phyloP scores from a whole-genome alignment of 495 filamentous ascomycete genomes.

The Neurospora sp. region DNA sequence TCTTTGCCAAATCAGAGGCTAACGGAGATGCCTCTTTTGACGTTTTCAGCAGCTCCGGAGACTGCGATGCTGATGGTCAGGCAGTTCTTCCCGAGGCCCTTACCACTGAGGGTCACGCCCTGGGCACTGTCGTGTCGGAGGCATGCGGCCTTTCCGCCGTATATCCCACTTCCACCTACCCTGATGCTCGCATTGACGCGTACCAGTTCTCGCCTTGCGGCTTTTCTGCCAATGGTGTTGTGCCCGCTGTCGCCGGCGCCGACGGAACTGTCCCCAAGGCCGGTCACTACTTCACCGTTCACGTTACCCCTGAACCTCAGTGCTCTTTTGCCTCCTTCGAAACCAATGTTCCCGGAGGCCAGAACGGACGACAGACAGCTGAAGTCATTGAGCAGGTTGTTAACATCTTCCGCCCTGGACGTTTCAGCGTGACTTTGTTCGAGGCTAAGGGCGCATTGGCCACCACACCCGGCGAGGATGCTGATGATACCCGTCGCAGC shows the following conservation, averaged over 20 bases:
- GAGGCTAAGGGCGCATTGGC: slow-evolving; percentile 60
- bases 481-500: slow-evolving; percentile 33
- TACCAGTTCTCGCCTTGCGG: slow-evolving; percentile 97
- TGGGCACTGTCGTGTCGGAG: slow-evolving; percentile 89
- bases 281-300: slow-evolving; percentile 96
- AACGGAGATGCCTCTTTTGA: slow-evolving; percentile 52
- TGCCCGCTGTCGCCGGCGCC: slow-evolving; percentile 47
- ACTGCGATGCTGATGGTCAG: slow-evolving; percentile 37
- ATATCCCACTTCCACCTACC: slow-evolving; percentile 78
- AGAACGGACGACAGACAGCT: slow-evolving; percentile 77
- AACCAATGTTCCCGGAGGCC: slow-evolving; percentile 90
- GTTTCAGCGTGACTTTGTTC: slow-evolving; percentile 95
- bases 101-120: slow-evolving; percentile 85
- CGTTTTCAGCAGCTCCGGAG: slow-evolving; percentile 65
- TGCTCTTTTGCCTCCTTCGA: slow-evolving; percentile 99
- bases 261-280: slow-evolving; percentile 34
- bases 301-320: slow-evolving; percentile 94
- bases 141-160: slow-evolving; percentile 80
- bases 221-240: slow-evolving; percentile 94
- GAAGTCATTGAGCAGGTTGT: slow-evolving; percentile 92
- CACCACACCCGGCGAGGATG: slow-evolving; percentile 25
- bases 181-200: slow-evolving; percentile 88
- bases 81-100: slow-evolving; percentile 54
- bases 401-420: slow-evolving; percentile 86
- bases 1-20: slow-evolving; percentile 47